phyloP scores from a whole-genome alignment of 2,329 filamentous ascomycete genomes.

The Teratosphaeria destructans region DNA sequence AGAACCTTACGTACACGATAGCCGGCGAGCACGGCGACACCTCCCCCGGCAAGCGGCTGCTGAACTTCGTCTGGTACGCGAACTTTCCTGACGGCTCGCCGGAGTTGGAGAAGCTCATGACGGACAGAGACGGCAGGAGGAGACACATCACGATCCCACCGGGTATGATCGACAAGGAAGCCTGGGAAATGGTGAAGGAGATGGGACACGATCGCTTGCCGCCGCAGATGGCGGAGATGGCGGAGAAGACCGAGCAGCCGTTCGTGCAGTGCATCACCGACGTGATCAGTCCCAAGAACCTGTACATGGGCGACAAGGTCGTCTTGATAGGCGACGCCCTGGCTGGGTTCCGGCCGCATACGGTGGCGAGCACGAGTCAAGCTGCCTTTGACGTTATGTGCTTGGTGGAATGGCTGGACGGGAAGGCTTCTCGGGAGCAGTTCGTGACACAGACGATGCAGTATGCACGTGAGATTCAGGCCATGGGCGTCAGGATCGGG shows the following conservation, averaged over 20 bases:
- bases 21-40: slow-evolving; percentile 32
- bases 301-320: slow-evolving; percentile 33
- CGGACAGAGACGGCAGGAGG: slow-evolving; percentile 30
- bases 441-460: slow-evolving; percentile 31
- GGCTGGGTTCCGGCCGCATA: slow-evolving; percentile 36
- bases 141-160: slow-evolving; percentile 35
- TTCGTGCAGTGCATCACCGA: slow-evolving; percentile 39
- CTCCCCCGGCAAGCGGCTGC: slow-evolving; percentile 29
- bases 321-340: slow-evolving; percentile 38
- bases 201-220: slow-evolving; percentile 25
- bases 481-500: slow-evolving; percentile 30
- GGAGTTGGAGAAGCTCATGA: slow-evolving; percentile 33
- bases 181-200: slow-evolving; percentile 31
- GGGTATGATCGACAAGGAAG: slow-evolving; percentile 28
- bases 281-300: slow-evolving; percentile 27
- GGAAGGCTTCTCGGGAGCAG: slow-evolving; percentile 24
- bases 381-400: slow-evolving; percentile 34
- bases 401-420: slow-evolving; percentile 31
- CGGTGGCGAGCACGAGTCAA: slow-evolving; percentile 36
- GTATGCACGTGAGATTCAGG: slow-evolving; percentile 30
- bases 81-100: slow-evolving; percentile 28
- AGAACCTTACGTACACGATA: slow-evolving; percentile 33
- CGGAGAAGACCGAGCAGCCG: slow-evolving; percentile 29
- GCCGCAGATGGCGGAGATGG: slow-evolving; percentile 32
- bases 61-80: slow-evolving; percentile 40